Evolutionary conservation across 2,329 filamentous ascomycete genomes (phyloP), one percentile per base, ranked within the genome.

Genomic region (Fusarium setosum): DNA sequence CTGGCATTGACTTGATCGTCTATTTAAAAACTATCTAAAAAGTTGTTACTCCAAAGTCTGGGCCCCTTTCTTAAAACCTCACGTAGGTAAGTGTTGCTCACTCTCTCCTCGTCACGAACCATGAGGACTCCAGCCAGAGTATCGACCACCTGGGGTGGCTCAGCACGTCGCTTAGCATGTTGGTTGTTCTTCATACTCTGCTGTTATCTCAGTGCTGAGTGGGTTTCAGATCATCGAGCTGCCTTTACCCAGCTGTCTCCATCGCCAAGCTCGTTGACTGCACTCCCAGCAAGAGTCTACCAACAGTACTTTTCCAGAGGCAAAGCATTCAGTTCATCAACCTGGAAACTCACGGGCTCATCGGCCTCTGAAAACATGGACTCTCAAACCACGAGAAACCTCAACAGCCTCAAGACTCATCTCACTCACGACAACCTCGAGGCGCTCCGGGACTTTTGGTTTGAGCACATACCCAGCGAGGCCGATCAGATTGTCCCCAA

Each of bases 371-470:
- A 17, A 23, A 53, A 26, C 1, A 67, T 71, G 58, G 49, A n/a
- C 2, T 50, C 63, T 5, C 38, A 34, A 1, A 2, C 32, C 6
- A 10, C 6, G 3, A 59, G 40, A 34, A 35, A 50, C 13, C 5
- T 64, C 4, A 54, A 49, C 3, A n/a, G 17, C 2, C 59, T 75
- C 6, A 54, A 63, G 18, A 24, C 56, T 1, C 47, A 72, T 17
- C 60, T 80, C n/a, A 76, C 69, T 8, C 69, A 72, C 1, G 68
- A 61, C 0, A 63, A 77, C 13, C 70, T 80, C 6, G 58, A 73
- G 24, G 70, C 69, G 23, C 45, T 81, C 2, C 72, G 73, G 9
- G 62, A 67, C n/a, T 78, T 81, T 50, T 81, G 79, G 79, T 81
- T 78, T 61, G 77, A 74, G 65, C 74, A 79, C 51, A 32, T 79